Evolutionary conservation across 257 asterid species (phyloP), one percentile per base, ranked within the genome.

Genomic region (Penstemon eatonii): DNA sequence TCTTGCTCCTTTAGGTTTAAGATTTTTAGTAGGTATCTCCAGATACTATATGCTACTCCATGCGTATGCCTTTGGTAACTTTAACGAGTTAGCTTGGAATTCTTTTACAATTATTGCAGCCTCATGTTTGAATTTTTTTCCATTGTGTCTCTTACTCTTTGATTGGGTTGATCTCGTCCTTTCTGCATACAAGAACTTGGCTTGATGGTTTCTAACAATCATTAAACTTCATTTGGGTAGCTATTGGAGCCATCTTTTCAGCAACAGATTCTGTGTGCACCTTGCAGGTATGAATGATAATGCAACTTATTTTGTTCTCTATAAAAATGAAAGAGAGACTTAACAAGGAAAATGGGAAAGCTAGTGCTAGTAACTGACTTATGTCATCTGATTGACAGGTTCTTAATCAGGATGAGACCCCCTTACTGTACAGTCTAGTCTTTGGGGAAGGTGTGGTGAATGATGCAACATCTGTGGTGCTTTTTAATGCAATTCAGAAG

Each of bases 251-350:
- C 56, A 86, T 91, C 56, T 81, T 88, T 72, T 85, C 97, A 6
- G 97, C 97, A 40, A 90, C 96, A 5, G 95, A 90, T 79, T 88
- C 95, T 6, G 95, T 91, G 63, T 83, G 97, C 89, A 91, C 95
- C 1, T 77, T 88, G 83, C 97, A 88, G 89, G 93, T 89, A 63
- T 50, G 3, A 15, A 68, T 61, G 38, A 7, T 49, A 10, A 13
- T 40, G 58, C 53, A 68, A 45, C 46, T 47, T 39, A 41, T 45
- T 42, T 61, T 57, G 36, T 67, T 74, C 52, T 47, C 18, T 56
- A 15, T 19, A 19, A 37, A 58, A 45, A 68, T 25, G 69, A 6
- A 18, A 40, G 8, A 13, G 55, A 18, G 11, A 59, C 18, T 12
- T 12, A 37, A 15, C 42, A 39, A 60, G n/a, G 52, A 33, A 52